Base-by-base conservation (phyloP, 148 eudicot species). In the Heliosperma pusillum region DNA sequence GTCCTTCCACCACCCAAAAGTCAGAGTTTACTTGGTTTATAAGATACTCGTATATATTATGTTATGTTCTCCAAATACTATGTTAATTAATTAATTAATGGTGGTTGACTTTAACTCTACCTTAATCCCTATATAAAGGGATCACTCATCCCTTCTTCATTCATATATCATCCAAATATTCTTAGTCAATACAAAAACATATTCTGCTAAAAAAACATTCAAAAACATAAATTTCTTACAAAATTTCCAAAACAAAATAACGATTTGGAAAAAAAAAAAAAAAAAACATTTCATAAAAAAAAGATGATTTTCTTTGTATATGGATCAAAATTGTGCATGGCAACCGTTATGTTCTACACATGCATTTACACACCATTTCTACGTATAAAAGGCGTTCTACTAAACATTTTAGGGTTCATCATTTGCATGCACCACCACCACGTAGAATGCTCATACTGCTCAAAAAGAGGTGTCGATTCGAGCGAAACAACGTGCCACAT, bases 361-460 rank as follows among this genome's bases (percentile, higher is more conserved):
- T 89, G 92, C 63, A 72, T 92, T 9, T 92, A 87, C 84, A 68
- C 83, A 11, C 97, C 95, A 24, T 66, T 65, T 17, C 42, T 72
- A 21, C 83, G 81, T 76, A 73, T 85, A 3, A 85, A 84, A 69
- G 77, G 62, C 42, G 19, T 78, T 27, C 19, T 86, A 27, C 26
- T 29, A 5, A 71, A 55, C 9, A 68, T 85, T 8, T 7, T 84
- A 59, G 70, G 84, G 79, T 77, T 78, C 57, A 12, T 88, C 33
- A 22, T 80, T 0, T 71, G 69, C 76, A 58, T 79, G 13, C 74
- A 55, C 58, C 76, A 61, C 67, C 78, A 72, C 45, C 66, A 79
- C 59, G 70, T 81, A 20, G 80, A 79, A 53, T 56, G 79, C 62
- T 71, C 82, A 10, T 66, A 42, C 8, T 56, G 42, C 29, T 47